Evolutionary conservation across 805 yeast genomes (phyloP).

Genomic region (Candida rishiriensis): DNA sequence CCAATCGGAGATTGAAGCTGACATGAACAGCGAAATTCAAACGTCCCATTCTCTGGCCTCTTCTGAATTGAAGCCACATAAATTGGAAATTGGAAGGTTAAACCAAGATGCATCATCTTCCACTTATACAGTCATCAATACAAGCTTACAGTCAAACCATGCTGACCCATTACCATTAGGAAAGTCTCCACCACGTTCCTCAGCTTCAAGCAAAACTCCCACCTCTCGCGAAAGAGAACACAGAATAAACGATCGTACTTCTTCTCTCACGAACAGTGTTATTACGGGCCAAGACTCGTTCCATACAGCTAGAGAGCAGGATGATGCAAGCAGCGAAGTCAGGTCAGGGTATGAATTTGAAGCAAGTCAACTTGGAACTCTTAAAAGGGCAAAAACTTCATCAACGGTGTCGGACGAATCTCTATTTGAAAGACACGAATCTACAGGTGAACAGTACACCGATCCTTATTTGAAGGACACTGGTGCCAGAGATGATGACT

Average conservation of each 20-base stretch:
- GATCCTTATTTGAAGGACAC: not conserved
- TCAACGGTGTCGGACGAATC: slow-evolving; percentile 16
- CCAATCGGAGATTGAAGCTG: slow-evolving; percentile 23
- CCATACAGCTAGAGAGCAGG: slow-evolving; percentile 18
- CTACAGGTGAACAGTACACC: not conserved
- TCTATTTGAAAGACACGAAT: slow-evolving; percentile 8
- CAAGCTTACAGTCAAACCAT: too few species aligned
- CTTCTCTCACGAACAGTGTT: slow-evolving; percentile 12
- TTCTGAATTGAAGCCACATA: too few species aligned
- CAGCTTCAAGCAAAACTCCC: not conserved
- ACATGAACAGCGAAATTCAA: not conserved
- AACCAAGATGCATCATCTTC: slow-evolving; percentile 1
- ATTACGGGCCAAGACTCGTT: slow-evolving; percentile 21
- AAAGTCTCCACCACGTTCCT: not conserved
- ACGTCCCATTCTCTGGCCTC: too few species aligned
- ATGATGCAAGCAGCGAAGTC: slow-evolving; percentile 3
- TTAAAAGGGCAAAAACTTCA: slow-evolving; percentile 4
- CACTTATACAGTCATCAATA: not conserved
- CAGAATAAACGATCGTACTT: slow-evolving; percentile 2
- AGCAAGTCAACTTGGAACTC: not conserved
- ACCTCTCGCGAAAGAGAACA: not conserved
- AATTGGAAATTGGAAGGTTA: not conserved
- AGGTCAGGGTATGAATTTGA: not conserved
- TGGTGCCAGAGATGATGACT: slow-evolving; percentile 11
- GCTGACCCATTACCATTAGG: not conserved